These are phyloP conservation scores for Fusarium miscanthi DNA, from an alignment of 2,329 filamentous ascomycete species.

Conservation along the genomic window DNA sequence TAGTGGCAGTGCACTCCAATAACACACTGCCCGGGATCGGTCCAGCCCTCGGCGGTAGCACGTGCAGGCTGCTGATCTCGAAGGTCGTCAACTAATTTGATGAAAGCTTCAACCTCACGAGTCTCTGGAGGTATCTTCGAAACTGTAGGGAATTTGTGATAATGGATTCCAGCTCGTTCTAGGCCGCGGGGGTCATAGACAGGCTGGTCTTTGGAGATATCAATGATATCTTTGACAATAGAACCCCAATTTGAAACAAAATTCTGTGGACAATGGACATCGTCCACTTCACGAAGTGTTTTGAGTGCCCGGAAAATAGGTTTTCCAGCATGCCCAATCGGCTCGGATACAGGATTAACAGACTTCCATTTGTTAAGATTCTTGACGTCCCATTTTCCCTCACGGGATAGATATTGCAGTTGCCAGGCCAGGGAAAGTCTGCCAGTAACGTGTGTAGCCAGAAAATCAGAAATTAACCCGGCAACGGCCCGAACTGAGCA, in stretches of 20 bases:
- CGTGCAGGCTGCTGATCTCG: constrained; percentile 62
- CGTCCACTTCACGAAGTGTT: constrained; percentile 89
- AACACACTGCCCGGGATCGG: constrained; percentile 55
- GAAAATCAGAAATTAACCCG: constrained; percentile 85
- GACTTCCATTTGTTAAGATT: constrained; percentile 92
- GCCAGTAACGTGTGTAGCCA: constrained; percentile 78
- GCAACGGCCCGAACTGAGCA: constrained; percentile 79
- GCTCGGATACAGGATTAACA: constrained; percentile 79
- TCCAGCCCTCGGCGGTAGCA: constrained; percentile 53
- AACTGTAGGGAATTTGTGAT: constrained; percentile 90
- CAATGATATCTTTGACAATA: constrained; percentile 80
- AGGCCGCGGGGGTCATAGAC: constrained; percentile 85
- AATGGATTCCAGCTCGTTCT: constrained; percentile 73
- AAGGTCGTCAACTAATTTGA: constrained; percentile 68
- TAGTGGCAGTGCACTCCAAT: constrained; percentile 96
- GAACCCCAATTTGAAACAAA: constrained; percentile 77
- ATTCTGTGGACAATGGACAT: constrained; percentile 78
- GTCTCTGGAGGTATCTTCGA: constrained; percentile 84
- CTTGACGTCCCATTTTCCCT: constrained; percentile 98
- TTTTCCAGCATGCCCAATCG: constrained; percentile 66
- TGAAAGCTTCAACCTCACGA: constrained; percentile 64
- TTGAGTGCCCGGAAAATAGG: constrained; percentile 90
- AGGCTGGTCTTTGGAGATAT: constrained; percentile 90
- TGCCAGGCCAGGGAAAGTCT: constrained; percentile 90
- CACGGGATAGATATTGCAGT: constrained; percentile 85